Base-by-base conservation (phyloP, 2,329 filamentous ascomycete genomes). In the Ceratocystis variospora region DNA sequence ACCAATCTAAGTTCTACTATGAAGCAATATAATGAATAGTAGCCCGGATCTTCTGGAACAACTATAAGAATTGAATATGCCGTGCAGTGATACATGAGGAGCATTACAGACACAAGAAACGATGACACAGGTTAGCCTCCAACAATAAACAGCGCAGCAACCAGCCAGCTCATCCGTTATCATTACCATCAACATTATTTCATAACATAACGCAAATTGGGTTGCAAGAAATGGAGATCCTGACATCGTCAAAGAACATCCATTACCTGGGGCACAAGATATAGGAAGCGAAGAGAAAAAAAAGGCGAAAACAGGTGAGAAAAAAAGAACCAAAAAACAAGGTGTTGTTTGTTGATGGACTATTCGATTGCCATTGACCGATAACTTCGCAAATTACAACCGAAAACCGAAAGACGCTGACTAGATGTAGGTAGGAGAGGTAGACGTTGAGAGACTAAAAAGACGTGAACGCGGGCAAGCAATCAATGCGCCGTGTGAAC, bases 301-400 rank as follows among this genome's bases (percentile, higher is more conserved):
- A 65, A 69, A 67, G 70, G 64, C 59, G 67, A 65, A 64, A 66
- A 68, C 68, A 68, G 64, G 59, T 61, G 41, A 57, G 66, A 63
- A 67, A 68, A 69, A 62, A 63, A 68, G 61, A 68, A 44, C 67
- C 68, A 68, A 68, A 70, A 44, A 67, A 65, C 64, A 69, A 65
- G 66, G 68, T 66, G 66, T 68, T 74, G 74, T 72, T 73, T 72
- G 76, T 75, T 78, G 75, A 77, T 78, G 75, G 75, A 80, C 77
- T 79, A 76, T 80, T 82, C 80, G 80, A 80, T 80, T 77, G 81
- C 76, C 75, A 77, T 79, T 77, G 76, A 77, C 74, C 76, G 75
- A 79, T 79, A 78, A 78, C 75, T 78, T 79, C 79, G 79, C 76
- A 78, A 80, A 79, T 79, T 81, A 82, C 80, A 83, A 81, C 79